Percentiles rank a stretch among this genome's conserved stretches.
phyloP scores from a whole-genome alignment of 73 alveolate genomes.

The Symbiodinium pilosum region DNA sequence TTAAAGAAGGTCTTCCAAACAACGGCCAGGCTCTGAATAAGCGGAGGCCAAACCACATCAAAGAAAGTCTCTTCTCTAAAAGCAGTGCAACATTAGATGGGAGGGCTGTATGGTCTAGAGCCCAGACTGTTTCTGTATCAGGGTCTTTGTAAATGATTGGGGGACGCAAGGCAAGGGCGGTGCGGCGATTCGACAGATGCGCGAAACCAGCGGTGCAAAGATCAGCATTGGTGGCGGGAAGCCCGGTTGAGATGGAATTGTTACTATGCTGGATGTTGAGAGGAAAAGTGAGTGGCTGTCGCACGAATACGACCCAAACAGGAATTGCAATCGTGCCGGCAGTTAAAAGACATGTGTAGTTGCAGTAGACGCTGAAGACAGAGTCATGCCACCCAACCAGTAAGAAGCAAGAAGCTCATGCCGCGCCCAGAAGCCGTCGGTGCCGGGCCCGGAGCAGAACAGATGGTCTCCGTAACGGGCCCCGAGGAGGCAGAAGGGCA shows the following conservation, averaged over 20 bases:
- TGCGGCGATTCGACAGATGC: slow-evolving; percentile 32
- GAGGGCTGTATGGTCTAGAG: neutral
- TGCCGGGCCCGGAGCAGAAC: slow-evolving; percentile 68
- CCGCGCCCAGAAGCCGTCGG: slow-evolving; percentile 63
- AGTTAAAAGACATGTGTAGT: too few species aligned
- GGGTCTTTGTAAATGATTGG: neutral
- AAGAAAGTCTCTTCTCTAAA: too few species aligned
- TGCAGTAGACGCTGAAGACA: neutral
- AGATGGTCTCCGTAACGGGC: slow-evolving; percentile 54
- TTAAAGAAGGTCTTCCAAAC: too few species aligned
- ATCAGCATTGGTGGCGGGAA: slow-evolving; percentile 30
- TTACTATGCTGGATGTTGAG: too few species aligned
- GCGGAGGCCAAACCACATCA: too few species aligned
- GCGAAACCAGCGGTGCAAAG: slow-evolving; percentile 60
- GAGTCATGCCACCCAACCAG: neutral
- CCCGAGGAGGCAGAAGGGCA: slow-evolving; percentile 67
- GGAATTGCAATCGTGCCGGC: too few species aligned
- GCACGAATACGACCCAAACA: too few species aligned
- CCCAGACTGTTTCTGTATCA: neutral
- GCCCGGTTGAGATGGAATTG: neutral
- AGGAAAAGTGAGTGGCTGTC: too few species aligned
- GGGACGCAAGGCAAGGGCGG: slow-evolving; percentile 33
- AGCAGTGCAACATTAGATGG: too few species aligned
- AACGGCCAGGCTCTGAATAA: too few species aligned
- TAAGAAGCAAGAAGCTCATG: neutral